These are phyloP conservation scores for Trichophyton rubrum DNA, from an alignment of 2,329 filamentous ascomycete genomes.

Conservation along the genomic window DNA sequence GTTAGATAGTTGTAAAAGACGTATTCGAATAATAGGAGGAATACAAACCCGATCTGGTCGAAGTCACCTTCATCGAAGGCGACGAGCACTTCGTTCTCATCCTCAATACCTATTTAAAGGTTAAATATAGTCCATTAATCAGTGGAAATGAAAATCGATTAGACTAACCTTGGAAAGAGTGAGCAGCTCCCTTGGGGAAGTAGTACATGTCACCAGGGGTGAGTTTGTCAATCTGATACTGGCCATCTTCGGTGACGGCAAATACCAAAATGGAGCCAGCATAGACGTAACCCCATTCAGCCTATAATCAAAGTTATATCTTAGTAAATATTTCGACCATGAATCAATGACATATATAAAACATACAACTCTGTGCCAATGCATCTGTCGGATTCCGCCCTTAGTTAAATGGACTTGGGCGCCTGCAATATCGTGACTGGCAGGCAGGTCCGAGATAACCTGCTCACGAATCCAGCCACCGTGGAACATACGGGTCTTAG, in stretches of 20 bases:
- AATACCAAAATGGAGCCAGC: slow-evolving; percentile 45
- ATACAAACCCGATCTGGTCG: slow-evolving; percentile 44
- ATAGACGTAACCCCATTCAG: slow-evolving; percentile 56
- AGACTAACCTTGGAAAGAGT: slow-evolving; percentile 42
- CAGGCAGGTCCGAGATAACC: slow-evolving; percentile 53
- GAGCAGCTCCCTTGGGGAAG: slow-evolving; percentile 53
- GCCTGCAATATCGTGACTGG: slow-evolving; percentile 53
- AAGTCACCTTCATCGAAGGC: slow-evolving; percentile 57
- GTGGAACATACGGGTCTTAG: slow-evolving; percentile 48
- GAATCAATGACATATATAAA: background rate
- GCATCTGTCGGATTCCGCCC: slow-evolving; percentile 52
- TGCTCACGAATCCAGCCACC: slow-evolving; percentile 57
- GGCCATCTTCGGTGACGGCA: slow-evolving; percentile 50
- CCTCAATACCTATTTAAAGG: slow-evolving; percentile 36
- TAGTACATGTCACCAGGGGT: slow-evolving; percentile 56
- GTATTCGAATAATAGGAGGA: background rate
- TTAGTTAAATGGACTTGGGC: slow-evolving; percentile 58
- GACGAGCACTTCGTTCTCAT: slow-evolving; percentile 55
- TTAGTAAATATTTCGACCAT: background rate
- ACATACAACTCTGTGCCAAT: slow-evolving; percentile 55
- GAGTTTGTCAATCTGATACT: slow-evolving; percentile 43
- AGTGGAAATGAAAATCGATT: background rate
- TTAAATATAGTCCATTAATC: background rate
- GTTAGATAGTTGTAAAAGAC: background rate
- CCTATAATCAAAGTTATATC: slow-evolving; percentile 29